Evolutionary conservation across 352 stramenopile species (phyloP), one percentile per base, ranked within the genome.

Genomic region (Aphanomyces stellatus): DNA sequence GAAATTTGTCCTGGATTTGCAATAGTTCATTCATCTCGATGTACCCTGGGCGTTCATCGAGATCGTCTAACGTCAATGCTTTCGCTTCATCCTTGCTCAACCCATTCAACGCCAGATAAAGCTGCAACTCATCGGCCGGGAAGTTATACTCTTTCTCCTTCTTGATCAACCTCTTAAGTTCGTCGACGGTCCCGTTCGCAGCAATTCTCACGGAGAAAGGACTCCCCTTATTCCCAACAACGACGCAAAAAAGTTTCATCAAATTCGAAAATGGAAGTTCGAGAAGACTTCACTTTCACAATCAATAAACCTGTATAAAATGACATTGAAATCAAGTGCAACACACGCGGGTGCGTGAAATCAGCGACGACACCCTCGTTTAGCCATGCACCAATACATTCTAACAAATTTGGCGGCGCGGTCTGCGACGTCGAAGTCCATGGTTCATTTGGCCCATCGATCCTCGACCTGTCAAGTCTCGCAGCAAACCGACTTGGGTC

Each of bases 81-180:
- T 56, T 56, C 49, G 49, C 49, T 56, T 11, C 49, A 56, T 56
- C 49, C n/a, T 35, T 56, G 49, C 2, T 56, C 49, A 56, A 56
- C 37, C 37, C 37, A n/a, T 2, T 19, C 37, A 46, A n/a, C 13
- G 49, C 49, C 49, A 56, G 11, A 19, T 27, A 56, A 30, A 56
- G 49, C 49, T 56, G 25, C 1, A 56, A 19, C 1, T 22, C 49
- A 56, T 56, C 30, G 25, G 49, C 13, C 30, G 49, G 49, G 49
- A 56, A 56, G 25, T 56, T 17, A 56, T 56, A 56, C 49, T 19
- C 22, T 19, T 37, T 56, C 30, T 56, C 22, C 30, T 56, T 56
- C 49, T 56, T 56, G 25, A 56, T 56, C n/a, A n/a, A 11, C 11
- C n/a, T 22, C 30, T 56, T 56, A 19, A 56, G 49, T 37, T 11